A percentile compares a stretch with the other conserved stretches of the same genome.
These are phyloP conservation scores for Cyclaneusma minus DNA, from an alignment of 2,329 filamentous ascomycete genomes.

Conservation along the genomic window DNA sequence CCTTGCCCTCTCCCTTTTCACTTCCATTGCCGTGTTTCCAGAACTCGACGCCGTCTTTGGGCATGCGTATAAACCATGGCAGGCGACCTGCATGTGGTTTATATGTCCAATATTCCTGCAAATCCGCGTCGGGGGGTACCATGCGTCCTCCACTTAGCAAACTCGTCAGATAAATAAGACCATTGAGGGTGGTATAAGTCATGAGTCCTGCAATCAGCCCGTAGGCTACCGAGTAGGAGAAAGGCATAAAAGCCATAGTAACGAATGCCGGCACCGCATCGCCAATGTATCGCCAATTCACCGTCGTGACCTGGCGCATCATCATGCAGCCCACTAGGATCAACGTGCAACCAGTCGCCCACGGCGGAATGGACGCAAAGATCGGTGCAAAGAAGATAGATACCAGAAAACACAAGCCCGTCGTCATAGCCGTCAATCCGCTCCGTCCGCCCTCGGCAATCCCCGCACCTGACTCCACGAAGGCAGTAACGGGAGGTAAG, in stretches of 20 bases:
- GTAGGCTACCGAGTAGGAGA: conserved; percentile 66
- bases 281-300: conserved; percentile 66
- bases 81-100: conserved; percentile 38
- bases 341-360: conserved; percentile 62
- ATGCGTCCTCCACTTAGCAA: conserved; percentile 29
- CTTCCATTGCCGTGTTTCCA: too few species aligned
- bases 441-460: conserved; percentile 63
- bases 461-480: conserved; percentile 61
- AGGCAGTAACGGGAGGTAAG: conserved; percentile 56
- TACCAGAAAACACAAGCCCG: conserved; percentile 55
- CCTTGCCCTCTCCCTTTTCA: too few species aligned
- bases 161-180: conserved; percentile 32
- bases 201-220: conserved; percentile 53
- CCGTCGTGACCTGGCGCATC: conserved; percentile 57
- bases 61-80: conserved; percentile 39
- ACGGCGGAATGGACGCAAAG: conserved; percentile 62
- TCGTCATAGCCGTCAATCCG: conserved; percentile 53
- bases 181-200: conserved; percentile 38
- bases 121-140: conserved; percentile 33
- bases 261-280: conserved; percentile 64
- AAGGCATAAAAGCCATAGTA: conserved; percentile 60
- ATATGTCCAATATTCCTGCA: conserved; percentile 39
- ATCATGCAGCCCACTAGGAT: conserved; percentile 62
- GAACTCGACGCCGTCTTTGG: conserved; percentile 12
- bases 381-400: conserved; percentile 64